A percentile compares a stretch with the other conserved stretches of the same genome.
These are phyloP conservation scores for Lodderomyces orthopsilosis DNA, from an alignment of 1,139 yeast species.

Conservation along the genomic window DNA sequence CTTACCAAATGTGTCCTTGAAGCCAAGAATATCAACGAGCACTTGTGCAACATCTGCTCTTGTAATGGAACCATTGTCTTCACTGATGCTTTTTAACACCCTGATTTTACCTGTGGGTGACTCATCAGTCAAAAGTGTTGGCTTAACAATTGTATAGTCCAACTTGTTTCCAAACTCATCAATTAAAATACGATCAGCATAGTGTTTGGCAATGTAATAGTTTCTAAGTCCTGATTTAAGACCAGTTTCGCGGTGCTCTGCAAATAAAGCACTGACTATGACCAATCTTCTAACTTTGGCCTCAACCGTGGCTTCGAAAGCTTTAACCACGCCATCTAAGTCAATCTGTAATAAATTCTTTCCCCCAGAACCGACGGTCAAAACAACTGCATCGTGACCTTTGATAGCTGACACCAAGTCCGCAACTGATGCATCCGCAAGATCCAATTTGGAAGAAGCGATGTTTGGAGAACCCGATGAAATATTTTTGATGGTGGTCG, in stretches of 20 bases:
- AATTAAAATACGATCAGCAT: conserved; percentile 50
- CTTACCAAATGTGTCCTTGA: conserved; percentile 25
- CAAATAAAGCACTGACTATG: conserved; percentile 56
- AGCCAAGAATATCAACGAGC: conserved; percentile 21
- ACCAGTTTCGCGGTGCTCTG: conserved; percentile 45
- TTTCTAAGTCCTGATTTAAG: conserved; percentile 27
- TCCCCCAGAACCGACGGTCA: conserved; percentile 67
- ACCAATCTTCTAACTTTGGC: conserved; percentile 49
- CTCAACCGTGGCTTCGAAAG: conserved; percentile 52
- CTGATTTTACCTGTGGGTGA: conserved; percentile 37
- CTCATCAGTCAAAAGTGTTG: conserved; percentile 42
- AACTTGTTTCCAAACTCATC: conserved; percentile 31
- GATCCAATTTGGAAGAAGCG: conserved; percentile 34
- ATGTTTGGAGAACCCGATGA: conserved; percentile 32
- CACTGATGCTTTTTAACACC: conserved; percentile 15
- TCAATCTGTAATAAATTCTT: conserved; percentile 53
- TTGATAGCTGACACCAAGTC: conserved; percentile 36
- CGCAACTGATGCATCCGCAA: conserved; percentile 29
- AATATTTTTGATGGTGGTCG: conserved; percentile 27
- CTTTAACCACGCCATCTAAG: conserved; percentile 60
- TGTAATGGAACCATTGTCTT: conserved; percentile 19
- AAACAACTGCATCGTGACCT: conserved; percentile 57
- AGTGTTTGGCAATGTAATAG: conserved; percentile 54
- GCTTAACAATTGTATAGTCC: conserved; percentile 53
- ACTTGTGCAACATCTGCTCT: conserved; percentile 34